Base-by-base conservation (phyloP, 2,329 filamentous ascomycete genomes). In the Cercospora sp. region DNA sequence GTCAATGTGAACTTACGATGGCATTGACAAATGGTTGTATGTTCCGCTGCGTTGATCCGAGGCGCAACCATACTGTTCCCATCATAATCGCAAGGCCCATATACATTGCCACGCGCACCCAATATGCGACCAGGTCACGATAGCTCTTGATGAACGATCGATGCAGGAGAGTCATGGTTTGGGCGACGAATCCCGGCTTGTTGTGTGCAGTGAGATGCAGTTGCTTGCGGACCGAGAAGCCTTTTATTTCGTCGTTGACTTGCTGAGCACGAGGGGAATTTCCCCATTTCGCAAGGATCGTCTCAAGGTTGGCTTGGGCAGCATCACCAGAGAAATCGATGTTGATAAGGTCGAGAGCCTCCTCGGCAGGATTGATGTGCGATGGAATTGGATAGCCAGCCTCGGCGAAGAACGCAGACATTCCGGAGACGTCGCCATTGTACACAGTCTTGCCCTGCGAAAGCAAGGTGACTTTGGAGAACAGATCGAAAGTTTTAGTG, bases 21-120 rank as follows among this genome's bases (percentile, higher is more conserved):
- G 91, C 90, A 75, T 95, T 96, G 77, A 89, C 91, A 72, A 91
- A 90, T 0, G 91, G 87, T 72, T 92, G 89, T 70, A 96, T 94
- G 66, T 90, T 89, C 55, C 85, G 81, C 76, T 95, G 92, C 0
- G 83, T 80, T 0, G 88, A 83, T 3, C 84, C 79, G 1, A 96
- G 83, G 2, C 91, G 87, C n/a, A 95, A 80, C 89, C 91, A 96
- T 6, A 96, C 91, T 0, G 92, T 95, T 2, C 92, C 92, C 89
- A 93, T 93, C 86, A 94, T 89, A 71, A 94, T 87, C 1, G 91
- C 91, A 7, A 95, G 83, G 12, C 86, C 87, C 60, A 89, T 82
- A 77, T 95, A 94, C 91, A 95, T 95, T 36, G 85, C 89, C 31
- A 94, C 81, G 2, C 92, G 87, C 70, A 94, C 91, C 1, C 90